Conservation (phyloP, 2,329 filamentous ascomycete species). For the Didymella sp. region DNA sequence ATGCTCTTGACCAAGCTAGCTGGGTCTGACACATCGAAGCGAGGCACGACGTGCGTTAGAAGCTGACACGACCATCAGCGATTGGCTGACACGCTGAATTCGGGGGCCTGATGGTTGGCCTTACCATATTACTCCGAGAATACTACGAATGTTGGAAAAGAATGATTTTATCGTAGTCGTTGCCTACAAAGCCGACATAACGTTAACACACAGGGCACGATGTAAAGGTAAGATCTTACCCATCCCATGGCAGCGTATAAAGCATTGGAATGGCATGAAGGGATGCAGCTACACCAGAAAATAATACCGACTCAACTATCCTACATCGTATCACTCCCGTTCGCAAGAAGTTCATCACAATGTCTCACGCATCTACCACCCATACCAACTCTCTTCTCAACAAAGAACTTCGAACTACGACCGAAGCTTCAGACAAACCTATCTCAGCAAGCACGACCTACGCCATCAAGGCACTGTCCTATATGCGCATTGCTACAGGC, state of each 20-base stretch:
- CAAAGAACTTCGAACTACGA: constrained; percentile 12
- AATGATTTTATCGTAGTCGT: not conserved
- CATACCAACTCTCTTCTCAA: constrained; percentile 25
- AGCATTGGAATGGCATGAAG: too few relatives aligned
- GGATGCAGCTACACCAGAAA: not conserved
- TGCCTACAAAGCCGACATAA: not conserved
- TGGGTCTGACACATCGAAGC: not conserved
- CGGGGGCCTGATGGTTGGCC: not conserved
- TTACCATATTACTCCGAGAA: not conserved
- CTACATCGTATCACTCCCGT: too few relatives aligned
- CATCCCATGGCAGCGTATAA: too few relatives aligned
- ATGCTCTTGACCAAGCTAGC: constrained; percentile 22
- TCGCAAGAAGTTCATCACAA: not conserved
- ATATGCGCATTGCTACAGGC: constrained; percentile 31
- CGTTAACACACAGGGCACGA: too few relatives aligned
- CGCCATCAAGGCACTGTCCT: constrained; percentile 31
- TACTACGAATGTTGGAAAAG: not conserved
- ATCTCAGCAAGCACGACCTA: constrained; percentile 19
- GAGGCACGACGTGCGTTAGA: constrained; percentile 8
- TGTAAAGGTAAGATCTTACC: too few relatives aligned
- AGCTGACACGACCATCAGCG: not conserved
- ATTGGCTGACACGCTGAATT: constrained; percentile 5
- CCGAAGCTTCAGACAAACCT: constrained; percentile 11
- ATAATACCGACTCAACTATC: too few relatives aligned
- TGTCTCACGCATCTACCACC: not conserved